phyloP scores from a whole-genome alignment of 441 rosid genomes.

The Erodium trifolium region DNA sequence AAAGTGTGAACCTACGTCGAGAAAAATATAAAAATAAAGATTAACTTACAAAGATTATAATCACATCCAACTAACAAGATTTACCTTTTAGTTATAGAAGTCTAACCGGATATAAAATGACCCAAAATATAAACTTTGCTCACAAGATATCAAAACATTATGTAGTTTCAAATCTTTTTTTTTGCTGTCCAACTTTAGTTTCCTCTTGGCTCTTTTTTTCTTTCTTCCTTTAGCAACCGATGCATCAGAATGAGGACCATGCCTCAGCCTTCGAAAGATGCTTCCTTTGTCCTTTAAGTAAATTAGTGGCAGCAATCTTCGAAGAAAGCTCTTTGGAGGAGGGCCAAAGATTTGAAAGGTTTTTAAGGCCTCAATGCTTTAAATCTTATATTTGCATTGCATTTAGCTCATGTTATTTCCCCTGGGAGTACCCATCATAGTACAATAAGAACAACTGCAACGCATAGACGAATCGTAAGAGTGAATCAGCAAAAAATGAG shows the following conservation, averaged over 20 bases:
- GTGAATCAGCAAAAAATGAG: too few species aligned
- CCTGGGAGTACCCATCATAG: too few species aligned
- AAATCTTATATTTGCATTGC: not conserved
- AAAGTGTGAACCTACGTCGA: too few species aligned
- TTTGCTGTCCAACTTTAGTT: not conserved
- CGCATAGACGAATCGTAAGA: too few species aligned
- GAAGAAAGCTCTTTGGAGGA: slow-evolving; percentile 20
- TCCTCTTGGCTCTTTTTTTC: not conserved
- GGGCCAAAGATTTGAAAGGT: slow-evolving; percentile 26
- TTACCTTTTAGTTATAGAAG: too few species aligned
- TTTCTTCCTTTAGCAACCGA: slow-evolving; percentile 13
- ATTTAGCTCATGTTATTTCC: not conserved
- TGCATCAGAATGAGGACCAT: slow-evolving; percentile 14
- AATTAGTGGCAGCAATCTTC: slow-evolving; percentile 18
- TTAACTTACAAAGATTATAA: too few species aligned
- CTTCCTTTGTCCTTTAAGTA: slow-evolving; percentile 18
- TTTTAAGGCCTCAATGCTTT: not conserved
- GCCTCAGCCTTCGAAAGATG: slow-evolving; percentile 16
- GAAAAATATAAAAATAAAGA: too few species aligned
- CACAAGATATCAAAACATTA: slow-evolving; percentile 10
- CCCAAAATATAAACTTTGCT: too few species aligned
- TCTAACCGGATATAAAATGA: too few species aligned
- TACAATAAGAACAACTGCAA: too few species aligned
- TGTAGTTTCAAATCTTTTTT: slow-evolving; percentile 6
- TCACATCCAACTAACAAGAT: too few species aligned